phyloP scores from a whole-genome alignment of 345 rosid genomes.

The Aethionema arabicum region DNA sequence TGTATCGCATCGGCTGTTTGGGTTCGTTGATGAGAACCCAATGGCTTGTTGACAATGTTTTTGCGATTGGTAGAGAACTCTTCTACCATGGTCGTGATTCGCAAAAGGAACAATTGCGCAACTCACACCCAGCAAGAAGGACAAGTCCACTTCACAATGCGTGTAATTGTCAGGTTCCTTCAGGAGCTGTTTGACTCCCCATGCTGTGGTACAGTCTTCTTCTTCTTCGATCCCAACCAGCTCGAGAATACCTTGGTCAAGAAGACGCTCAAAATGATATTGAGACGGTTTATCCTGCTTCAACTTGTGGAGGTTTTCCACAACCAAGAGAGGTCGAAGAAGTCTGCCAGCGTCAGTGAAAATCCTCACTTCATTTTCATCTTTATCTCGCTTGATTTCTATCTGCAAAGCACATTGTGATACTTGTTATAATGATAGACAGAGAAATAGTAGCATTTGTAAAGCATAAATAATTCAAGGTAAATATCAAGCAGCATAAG shows the following conservation, averaged over 20 bases:
- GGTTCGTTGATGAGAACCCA: constrained; percentile 85
- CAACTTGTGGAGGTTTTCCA: constrained; percentile 56
- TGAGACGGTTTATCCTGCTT: constrained; percentile 49
- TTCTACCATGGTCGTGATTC: constrained; percentile 84
- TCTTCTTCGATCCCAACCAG: constrained; percentile 85
- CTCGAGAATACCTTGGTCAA: constrained; percentile 75
- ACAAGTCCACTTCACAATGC: constrained; percentile 82
- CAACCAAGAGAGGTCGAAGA: constrained; percentile 83
- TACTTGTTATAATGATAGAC: constrained; percentile 3
- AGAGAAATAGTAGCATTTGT: background rate
- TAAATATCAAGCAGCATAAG: constrained; percentile 20
- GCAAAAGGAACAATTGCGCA: constrained; percentile 88
- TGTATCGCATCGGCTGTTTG: constrained; percentile 77
- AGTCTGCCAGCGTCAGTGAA: constrained; percentile 87
- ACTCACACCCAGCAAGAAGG: constrained; percentile 77
- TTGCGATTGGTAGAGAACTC: constrained; percentile 87
- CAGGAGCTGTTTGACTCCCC: constrained; percentile 62
- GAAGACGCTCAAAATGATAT: constrained; percentile 50
- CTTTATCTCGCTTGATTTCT: constrained; percentile 75
- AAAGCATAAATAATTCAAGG: constrained; percentile 3
- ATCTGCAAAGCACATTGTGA: constrained; percentile 46
- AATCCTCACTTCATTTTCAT: constrained; percentile 68
- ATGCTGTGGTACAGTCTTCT: constrained; percentile 76
- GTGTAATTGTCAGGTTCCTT: constrained; percentile 49
- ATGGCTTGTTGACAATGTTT: constrained; percentile 91